Percentiles rank a stretch among this genome's conserved stretches.
phyloP scores from a whole-genome alignment of 2,329 filamentous ascomycete species.

The Penicillium hesseltinei region DNA sequence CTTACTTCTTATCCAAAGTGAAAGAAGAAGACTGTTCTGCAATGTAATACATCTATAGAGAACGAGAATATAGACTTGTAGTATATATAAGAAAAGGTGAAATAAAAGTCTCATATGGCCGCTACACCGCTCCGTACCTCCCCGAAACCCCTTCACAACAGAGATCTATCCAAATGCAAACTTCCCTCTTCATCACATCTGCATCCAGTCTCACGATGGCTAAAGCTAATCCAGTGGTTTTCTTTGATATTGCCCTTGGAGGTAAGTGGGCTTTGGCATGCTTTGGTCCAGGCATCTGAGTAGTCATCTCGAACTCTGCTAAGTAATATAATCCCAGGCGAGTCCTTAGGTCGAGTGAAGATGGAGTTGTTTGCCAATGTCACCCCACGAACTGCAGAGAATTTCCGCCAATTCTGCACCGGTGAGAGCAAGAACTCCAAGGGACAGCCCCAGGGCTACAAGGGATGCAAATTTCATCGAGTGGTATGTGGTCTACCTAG shows the following conservation, averaged over 20 bases:
- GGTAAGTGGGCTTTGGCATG: constrained; percentile 35
- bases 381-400: constrained; percentile 86
- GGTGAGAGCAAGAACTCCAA: constrained; percentile 80
- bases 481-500: constrained; percentile 60
- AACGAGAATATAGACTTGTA: not conserved
- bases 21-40: not conserved
- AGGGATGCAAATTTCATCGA: constrained; percentile 89
- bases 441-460: constrained; percentile 86
- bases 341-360: constrained; percentile 80
- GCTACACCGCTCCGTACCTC: not conserved
- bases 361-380: constrained; percentile 87
- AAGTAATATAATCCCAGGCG: constrained; percentile 55
- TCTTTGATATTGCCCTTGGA: constrained; percentile 50
- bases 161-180: not conserved
- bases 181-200: not conserved
- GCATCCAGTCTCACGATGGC: constrained; percentile 9
- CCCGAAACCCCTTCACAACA: not conserved
- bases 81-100: too few relatives aligned
- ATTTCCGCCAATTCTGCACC: constrained; percentile 96
- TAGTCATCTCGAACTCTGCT: not conserved
- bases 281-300: not conserved
- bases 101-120: not conserved
- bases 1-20: not conserved
- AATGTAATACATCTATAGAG: too few relatives aligned
- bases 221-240: constrained; percentile 45